Evolutionary conservation across 805 yeast genomes (phyloP).

Genomic region (Saccharomycopsis sp.): DNA sequence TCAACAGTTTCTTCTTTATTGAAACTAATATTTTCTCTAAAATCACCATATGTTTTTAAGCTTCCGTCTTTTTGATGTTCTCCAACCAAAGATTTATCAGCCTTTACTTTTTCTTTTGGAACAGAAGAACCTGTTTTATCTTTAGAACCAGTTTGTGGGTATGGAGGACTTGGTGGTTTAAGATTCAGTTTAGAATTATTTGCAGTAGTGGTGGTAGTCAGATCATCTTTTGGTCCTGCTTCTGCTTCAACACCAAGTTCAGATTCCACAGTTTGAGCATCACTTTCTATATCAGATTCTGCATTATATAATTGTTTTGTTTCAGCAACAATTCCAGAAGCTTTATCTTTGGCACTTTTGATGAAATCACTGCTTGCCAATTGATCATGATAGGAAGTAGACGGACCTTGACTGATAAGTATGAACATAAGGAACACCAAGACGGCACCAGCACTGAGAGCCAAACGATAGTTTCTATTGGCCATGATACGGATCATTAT

Average conservation of each 20-base stretch:
- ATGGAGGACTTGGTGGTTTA: conserved; percentile 14
- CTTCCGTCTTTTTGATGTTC: conserved; percentile 17
- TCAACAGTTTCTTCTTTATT: conserved; percentile 1
- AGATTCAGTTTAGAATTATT: no score
- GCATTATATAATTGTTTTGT: conserved; percentile 2
- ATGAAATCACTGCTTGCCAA: conserved; percentile 6
- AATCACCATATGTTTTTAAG: conserved; percentile 5
- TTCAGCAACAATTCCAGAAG: conserved; percentile 5
- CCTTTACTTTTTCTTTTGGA: conserved; percentile 12
- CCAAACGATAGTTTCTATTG: conserved; percentile 13
- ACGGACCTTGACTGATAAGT: no score
- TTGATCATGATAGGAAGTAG: no score
- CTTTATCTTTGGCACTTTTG: conserved; percentile 10
- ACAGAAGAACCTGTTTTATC: neutral
- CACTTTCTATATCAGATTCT: no score
- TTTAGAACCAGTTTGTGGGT: conserved; percentile 10
- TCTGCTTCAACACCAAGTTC: no score
- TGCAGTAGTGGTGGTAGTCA: neutral
- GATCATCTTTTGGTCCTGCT: no score
- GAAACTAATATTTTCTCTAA: neutral
- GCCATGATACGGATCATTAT: conserved; percentile 11
- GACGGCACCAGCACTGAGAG: conserved; percentile 7
- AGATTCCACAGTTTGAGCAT: neutral
- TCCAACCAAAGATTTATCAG: conserved; percentile 13
- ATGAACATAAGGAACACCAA: conserved; percentile 11